These are phyloP conservation scores for Pisolithus tinctorius DNA, from an alignment of 768 basidiomycete genomes.

Conservation along the genomic window DNA sequence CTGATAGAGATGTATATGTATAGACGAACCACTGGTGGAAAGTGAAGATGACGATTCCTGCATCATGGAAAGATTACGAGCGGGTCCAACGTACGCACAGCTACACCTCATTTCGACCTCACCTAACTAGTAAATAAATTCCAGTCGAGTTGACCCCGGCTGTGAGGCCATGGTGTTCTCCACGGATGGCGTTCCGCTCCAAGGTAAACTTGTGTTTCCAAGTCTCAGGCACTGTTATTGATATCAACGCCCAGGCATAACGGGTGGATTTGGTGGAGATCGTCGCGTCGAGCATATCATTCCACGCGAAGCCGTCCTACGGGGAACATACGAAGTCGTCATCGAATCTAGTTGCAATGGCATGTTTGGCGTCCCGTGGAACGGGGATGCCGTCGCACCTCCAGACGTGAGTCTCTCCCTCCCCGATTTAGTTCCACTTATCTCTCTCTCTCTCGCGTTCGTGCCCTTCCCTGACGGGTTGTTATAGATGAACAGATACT, in stretches of 20 bases:
- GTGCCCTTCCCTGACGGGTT: background rate
- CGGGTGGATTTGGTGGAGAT: slow-evolving; percentile 81
- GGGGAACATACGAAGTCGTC: slow-evolving; percentile 62
- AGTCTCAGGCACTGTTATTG: background rate
- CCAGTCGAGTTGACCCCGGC: slow-evolving; percentile 90
- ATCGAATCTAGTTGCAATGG: slow-evolving; percentile 87
- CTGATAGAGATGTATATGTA: background rate
- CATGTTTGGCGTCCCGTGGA: slow-evolving; percentile 89
- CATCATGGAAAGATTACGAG: slow-evolving; percentile 76
- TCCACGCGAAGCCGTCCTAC: slow-evolving; percentile 53
- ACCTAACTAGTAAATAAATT: background rate
- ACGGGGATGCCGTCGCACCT: slow-evolving; percentile 74
- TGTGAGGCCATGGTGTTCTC: slow-evolving; percentile 94
- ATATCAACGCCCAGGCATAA: slow-evolving; percentile 53
- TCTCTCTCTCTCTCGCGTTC: background rate
- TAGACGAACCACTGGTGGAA: slow-evolving; percentile 98
- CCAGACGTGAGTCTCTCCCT: slow-evolving; percentile 57
- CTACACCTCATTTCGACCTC: background rate
- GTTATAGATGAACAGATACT: slow-evolving; percentile 61
- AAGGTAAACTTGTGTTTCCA: slow-evolving; percentile 40
- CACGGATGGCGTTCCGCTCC: slow-evolving; percentile 69
- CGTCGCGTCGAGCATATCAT: slow-evolving; percentile 95
- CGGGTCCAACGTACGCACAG: slow-evolving; percentile 68
- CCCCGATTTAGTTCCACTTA: background rate
- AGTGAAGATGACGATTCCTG: slow-evolving; percentile 72